These are phyloP conservation scores for Podaxis sp. DNA, from an alignment of 768 basidiomycete genomes.

Conservation along the genomic window DNA sequence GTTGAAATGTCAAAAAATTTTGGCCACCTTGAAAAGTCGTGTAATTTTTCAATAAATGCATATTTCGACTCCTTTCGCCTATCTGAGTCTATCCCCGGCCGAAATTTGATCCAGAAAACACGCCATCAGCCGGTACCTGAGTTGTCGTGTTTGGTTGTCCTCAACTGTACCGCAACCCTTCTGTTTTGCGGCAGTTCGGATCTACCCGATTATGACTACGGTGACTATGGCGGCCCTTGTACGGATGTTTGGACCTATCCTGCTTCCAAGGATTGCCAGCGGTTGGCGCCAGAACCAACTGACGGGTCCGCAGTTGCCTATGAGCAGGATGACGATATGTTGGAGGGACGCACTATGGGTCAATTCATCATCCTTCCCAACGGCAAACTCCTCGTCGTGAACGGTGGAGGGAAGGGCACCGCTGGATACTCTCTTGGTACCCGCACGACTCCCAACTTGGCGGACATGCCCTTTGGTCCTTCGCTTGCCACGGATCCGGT, in stretches of 20 bases:
- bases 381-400: slow-evolving; percentile 62
- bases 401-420: slow-evolving; percentile 44
- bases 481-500: slow-evolving; percentile 71
- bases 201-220: slow-evolving; percentile 43
- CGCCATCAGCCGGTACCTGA: no score
- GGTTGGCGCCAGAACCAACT: neutral
- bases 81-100: no score
- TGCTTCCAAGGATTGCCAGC: neutral
- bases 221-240: neutral
- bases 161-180: slow-evolving; percentile 72
- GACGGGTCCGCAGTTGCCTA: slow-evolving; percentile 38
- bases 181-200: slow-evolving; percentile 83
- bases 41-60: no score
- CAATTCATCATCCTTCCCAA: slow-evolving; percentile 69
- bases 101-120: no score
- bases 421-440: slow-evolving; percentile 59
- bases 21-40: no score
- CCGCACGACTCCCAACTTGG: slow-evolving; percentile 60
- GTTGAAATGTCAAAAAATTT: no score
- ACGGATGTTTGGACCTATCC: neutral
- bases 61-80: no score
- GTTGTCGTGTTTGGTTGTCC: no score
- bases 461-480: slow-evolving; percentile 54
- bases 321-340: slow-evolving; percentile 61
- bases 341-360: slow-evolving; percentile 68